Percentiles rank a stretch among this genome's conserved stretches.
These are phyloP conservation scores for Ophiocordyceps camponoti-rufipedis DNA, from an alignment of 2,329 filamentous ascomycete genomes.

Conservation along the genomic window DNA sequence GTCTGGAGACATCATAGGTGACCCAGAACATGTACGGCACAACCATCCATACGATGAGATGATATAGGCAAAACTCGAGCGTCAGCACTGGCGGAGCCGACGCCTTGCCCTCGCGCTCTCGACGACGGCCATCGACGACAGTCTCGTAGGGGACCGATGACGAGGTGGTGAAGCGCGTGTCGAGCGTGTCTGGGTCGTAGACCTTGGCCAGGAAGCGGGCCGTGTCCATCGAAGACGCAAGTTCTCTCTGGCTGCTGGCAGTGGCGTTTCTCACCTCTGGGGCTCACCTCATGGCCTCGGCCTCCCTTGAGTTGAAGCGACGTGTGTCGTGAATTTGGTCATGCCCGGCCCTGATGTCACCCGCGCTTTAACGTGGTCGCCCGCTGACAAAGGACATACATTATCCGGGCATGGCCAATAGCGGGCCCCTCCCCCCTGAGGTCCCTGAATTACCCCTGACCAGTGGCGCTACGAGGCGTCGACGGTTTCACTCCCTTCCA, in stretches of 20 bases:
- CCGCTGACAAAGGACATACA: too few relatives aligned
- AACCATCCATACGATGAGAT: constrained; percentile 41
- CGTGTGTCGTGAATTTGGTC: too few relatives aligned
- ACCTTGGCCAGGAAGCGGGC: constrained; percentile 28
- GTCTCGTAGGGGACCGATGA: constrained; percentile 48
- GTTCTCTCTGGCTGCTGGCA: background rate
- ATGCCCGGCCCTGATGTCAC: too few relatives aligned
- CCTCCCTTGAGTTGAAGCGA: too few relatives aligned
- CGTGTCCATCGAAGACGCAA: constrained; percentile 14
- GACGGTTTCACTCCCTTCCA: too few relatives aligned
- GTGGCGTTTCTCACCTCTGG: too few relatives aligned
- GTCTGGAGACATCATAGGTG: constrained; percentile 69
- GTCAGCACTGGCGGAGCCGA: constrained; percentile 67
- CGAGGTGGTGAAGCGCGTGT: constrained; percentile 47
- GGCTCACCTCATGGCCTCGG: too few relatives aligned
- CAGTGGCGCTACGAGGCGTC: too few relatives aligned
- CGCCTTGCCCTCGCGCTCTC: constrained; percentile 16
- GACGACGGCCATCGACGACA: constrained; percentile 25
- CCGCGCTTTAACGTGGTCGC: too few relatives aligned
- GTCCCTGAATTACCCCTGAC: too few relatives aligned
- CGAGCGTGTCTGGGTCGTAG: constrained; percentile 46
- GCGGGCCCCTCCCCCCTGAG: too few relatives aligned
- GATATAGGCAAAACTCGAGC: constrained; percentile 72
- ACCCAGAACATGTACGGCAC: constrained; percentile 84
- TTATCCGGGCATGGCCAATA: too few relatives aligned